Conservation (phyloP, 768 basidiomycete genomes). For the Suillus subaureus region DNA sequence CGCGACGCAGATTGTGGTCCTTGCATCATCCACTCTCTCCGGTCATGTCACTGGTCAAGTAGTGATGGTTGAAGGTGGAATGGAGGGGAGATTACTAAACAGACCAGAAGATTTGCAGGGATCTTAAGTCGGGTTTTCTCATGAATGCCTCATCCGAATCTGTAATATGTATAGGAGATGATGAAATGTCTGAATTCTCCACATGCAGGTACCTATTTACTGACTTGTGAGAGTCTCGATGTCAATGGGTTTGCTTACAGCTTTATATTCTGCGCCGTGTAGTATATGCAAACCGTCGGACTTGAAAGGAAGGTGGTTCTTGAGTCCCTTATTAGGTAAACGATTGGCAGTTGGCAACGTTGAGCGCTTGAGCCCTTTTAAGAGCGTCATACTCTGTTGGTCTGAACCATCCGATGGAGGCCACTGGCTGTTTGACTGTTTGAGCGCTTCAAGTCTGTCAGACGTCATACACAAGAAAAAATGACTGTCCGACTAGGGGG, state of each 20-base stretch:
- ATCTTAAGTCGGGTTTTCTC: not conserved
- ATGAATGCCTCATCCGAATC: not conserved
- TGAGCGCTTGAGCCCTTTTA: too few species aligned
- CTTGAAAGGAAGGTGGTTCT: not conserved
- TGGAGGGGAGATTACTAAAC: slow-evolving; percentile 68
- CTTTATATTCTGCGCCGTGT: not conserved
- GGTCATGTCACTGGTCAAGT: slow-evolving; percentile 77
- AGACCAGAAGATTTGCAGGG: slow-evolving; percentile 36
- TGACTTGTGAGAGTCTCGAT: not conserved
- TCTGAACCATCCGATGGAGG: too few species aligned
- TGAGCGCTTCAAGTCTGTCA: too few species aligned
- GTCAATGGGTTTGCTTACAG: not conserved
- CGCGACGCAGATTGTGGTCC: slow-evolving; percentile 61
- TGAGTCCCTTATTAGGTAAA: too few species aligned
- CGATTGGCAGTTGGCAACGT: too few species aligned
- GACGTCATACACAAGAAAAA: too few species aligned
- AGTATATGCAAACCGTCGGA: too few species aligned
- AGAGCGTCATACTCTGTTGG: too few species aligned
- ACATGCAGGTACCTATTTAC: not conserved
- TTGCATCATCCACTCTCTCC: slow-evolving; percentile 62
- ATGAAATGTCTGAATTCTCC: not conserved
- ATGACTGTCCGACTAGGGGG: too few species aligned
- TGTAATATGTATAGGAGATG: not conserved
- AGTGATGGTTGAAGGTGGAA: slow-evolving; percentile 73
- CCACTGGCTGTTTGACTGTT: too few species aligned